A percentile compares a stretch with the other conserved stretches of the same genome.
phyloP scores from a whole-genome alignment of 1,284 basidiomycete genomes.

The Cryptococcus maquisensis region DNA sequence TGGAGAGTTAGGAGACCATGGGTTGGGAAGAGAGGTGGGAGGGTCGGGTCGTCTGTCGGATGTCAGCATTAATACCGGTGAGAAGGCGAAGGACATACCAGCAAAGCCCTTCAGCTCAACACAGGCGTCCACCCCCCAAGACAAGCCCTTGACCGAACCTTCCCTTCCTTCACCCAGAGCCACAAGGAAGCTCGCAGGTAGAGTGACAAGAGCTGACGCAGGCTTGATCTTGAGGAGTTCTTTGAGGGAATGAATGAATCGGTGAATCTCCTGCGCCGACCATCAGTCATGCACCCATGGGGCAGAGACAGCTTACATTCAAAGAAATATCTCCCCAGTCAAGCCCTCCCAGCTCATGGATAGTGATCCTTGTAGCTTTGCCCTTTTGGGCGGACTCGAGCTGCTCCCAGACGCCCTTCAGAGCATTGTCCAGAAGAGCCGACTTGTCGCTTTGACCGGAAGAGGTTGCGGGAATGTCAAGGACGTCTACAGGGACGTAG shows the following conservation, averaged over 20 bases:
- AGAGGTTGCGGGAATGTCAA: not conserved
- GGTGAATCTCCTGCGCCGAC: slow-evolving; percentile 58
- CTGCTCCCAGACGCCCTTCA: slow-evolving; percentile 12
- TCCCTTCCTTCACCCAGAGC: slow-evolving; percentile 39
- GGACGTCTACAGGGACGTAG: slow-evolving; percentile 16
- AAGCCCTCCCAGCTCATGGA: slow-evolving; percentile 60
- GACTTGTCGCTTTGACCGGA: not conserved
- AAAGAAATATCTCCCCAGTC: slow-evolving; percentile 15
- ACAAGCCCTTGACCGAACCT: slow-evolving; percentile 70
- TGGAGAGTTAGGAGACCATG: slow-evolving; percentile 77
- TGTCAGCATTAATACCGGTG: not conserved
- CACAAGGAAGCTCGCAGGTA: slow-evolving; percentile 54
- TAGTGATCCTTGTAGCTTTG: slow-evolving; percentile 16
- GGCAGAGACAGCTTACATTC: slow-evolving; percentile 5
- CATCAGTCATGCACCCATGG: no score
- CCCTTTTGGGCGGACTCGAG: slow-evolving; percentile 13
- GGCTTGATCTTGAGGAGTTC: slow-evolving; percentile 56
- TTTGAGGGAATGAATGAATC: slow-evolving; percentile 65
- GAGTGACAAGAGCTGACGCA: slow-evolving; percentile 63
- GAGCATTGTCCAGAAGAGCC: slow-evolving; percentile 6
- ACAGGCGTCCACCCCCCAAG: slow-evolving; percentile 71
- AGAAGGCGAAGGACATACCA: slow-evolving; percentile 54
- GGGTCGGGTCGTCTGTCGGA: slow-evolving; percentile 35
- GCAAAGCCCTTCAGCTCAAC: slow-evolving; percentile 74
- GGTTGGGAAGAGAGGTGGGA: slow-evolving; percentile 63